These are phyloP conservation scores for Aspergillus asperescens DNA, from an alignment of 495 filamentous ascomycete genomes.

Conservation along the genomic window DNA sequence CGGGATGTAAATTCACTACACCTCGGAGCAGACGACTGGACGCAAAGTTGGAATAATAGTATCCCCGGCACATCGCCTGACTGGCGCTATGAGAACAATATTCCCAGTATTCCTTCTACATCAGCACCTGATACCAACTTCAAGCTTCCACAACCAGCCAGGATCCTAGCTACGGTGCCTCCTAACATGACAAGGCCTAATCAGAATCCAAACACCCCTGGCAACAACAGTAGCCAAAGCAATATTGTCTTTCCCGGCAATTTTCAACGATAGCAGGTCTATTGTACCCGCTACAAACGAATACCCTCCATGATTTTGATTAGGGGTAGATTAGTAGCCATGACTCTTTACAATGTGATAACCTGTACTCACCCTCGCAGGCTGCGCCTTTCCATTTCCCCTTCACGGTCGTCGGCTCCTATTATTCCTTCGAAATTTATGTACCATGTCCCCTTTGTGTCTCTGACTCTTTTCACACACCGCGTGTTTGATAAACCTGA, in stretches of 20 bases:
- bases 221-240: conserved; percentile 1
- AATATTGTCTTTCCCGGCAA: conserved; percentile 10
- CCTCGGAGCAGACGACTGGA: conserved; percentile 49
- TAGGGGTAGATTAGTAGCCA: background rate
- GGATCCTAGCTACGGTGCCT: conserved; percentile 2
- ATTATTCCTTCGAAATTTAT: background rate
- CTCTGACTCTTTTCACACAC: background rate
- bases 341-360: background rate
- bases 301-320: background rate
- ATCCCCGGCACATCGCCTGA: conserved; percentile 12
- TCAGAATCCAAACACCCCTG: conserved; percentile 2
- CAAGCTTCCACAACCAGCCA: conserved; percentile 4
- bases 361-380: background rate
- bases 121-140: conserved; percentile 8
- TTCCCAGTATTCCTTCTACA: conserved; percentile 5
- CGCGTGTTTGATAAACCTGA: background rate
- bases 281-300: background rate
- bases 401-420: too few species aligned
- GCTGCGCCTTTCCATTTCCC: too few species aligned
- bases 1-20: conserved; percentile 42
- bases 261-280: conserved; percentile 11
- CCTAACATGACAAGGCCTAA: conserved; percentile 7
- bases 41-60: conserved; percentile 16
- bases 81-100: conserved; percentile 9
- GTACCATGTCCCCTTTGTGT: background rate